Evolutionary conservation across 2,329 filamentous ascomycete species (phyloP).

Genomic region (Drechslerella coelobrocha): DNA sequence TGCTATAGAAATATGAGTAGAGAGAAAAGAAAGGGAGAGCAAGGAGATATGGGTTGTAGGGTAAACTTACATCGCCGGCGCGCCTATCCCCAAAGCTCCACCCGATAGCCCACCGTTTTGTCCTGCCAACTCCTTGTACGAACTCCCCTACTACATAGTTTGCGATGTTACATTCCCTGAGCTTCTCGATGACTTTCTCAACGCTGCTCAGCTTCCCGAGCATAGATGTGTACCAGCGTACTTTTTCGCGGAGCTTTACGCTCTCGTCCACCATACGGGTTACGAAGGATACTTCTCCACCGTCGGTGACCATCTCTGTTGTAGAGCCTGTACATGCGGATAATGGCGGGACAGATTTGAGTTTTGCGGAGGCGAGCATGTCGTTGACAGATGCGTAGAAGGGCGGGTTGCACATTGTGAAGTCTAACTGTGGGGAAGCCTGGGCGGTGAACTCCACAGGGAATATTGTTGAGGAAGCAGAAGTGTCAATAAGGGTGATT

Average conservation of each 20-base stretch:
- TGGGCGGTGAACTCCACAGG: not conserved
- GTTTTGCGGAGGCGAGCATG: constrained; percentile 68
- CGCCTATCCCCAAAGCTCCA: constrained; percentile 81
- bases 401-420: constrained; percentile 92
- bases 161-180: constrained; percentile 66
- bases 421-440: constrained; percentile 67
- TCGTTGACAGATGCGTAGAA: constrained; percentile 82
- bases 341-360: constrained; percentile 72
- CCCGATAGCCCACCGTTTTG: constrained; percentile 82
- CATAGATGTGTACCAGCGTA: constrained; percentile 92
- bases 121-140: constrained; percentile 73
- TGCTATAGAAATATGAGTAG: constrained; percentile 12
- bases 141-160: constrained; percentile 87
- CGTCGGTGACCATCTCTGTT: constrained; percentile 82
- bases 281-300: constrained; percentile 80
- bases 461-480: constrained; percentile 21
- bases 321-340: constrained; percentile 71
- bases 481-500: constrained; percentile 22
- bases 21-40: constrained; percentile 6
- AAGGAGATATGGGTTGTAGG: constrained; percentile 9
- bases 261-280: constrained; percentile 74
- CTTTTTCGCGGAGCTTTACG: constrained; percentile 62
- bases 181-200: constrained; percentile 67
- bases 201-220: constrained; percentile 79
- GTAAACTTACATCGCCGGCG: constrained; percentile 61